Evolutionary conservation across 2,329 filamentous ascomycete species (phyloP).

Genomic region (Colletotrichum echinochloae): DNA sequence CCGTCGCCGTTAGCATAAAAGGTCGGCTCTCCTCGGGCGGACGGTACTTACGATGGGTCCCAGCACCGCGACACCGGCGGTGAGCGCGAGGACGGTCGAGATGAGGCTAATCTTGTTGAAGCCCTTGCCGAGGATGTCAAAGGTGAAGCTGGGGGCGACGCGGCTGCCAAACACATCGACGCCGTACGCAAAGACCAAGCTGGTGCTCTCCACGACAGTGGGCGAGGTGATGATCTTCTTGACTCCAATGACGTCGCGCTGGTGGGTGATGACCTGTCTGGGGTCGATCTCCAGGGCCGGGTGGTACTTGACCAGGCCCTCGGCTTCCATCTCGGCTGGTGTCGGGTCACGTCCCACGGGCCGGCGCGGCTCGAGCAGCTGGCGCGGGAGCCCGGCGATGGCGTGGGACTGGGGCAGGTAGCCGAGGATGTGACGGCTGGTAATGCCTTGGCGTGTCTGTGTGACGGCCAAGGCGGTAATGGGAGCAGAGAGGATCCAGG

Average conservation of each 20-base stretch:
- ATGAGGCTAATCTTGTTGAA: slow-evolving; percentile 93
- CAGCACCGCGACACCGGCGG: slow-evolving; percentile 79
- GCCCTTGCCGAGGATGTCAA: slow-evolving; percentile 92
- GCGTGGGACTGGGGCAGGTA: slow-evolving; percentile 79
- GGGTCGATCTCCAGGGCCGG: slow-evolving; percentile 87
- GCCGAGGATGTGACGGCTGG: slow-evolving; percentile 83
- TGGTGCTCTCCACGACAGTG: slow-evolving; percentile 90
- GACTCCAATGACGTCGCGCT: slow-evolving; percentile 83
- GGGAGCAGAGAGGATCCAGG: slow-evolving; percentile 83
- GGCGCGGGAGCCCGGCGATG: slow-evolving; percentile 83
- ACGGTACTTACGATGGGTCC: slow-evolving; percentile 82
- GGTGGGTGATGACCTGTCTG: slow-evolving; percentile 82
- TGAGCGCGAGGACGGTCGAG: slow-evolving; percentile 83
- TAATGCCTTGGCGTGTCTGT: slow-evolving; percentile 92
- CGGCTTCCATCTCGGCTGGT: slow-evolving; percentile 78
- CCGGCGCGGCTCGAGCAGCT: slow-evolving; percentile 85
- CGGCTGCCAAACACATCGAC: slow-evolving; percentile 89
- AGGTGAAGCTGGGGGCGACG: slow-evolving; percentile 87
- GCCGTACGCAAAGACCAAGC: slow-evolving; percentile 88
- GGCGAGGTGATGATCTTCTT: slow-evolving; percentile 79
- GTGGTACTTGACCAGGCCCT: slow-evolving; percentile 82
- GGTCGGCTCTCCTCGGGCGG: slow-evolving; percentile 9
- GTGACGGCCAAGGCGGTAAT: slow-evolving; percentile 85
- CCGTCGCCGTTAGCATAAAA: slow-evolving; percentile 48
- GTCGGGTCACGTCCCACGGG: slow-evolving; percentile 88